These are phyloP conservation scores for Filosporella fistucella DNA, from an alignment of 495 filamentous ascomycete species.

Conservation along the genomic window DNA sequence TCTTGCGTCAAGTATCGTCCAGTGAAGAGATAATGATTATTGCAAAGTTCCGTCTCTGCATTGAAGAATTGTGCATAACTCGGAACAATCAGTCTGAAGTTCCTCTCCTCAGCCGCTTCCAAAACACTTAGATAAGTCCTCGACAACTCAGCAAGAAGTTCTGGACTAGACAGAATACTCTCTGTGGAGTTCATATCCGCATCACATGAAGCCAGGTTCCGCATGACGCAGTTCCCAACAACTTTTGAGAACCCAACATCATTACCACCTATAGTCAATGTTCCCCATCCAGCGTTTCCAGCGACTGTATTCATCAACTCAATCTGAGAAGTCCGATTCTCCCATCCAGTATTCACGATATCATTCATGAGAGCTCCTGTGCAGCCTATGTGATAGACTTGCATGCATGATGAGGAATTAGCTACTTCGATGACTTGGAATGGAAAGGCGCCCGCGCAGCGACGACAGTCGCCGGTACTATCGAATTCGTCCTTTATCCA, in stretches of 20 bases:
- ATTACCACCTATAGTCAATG: constrained; percentile 42
- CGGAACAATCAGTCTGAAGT: constrained; percentile 37
- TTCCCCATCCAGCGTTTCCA: constrained; percentile 25
- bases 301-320: constrained; percentile 30
- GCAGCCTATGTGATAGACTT: constrained; percentile 13
- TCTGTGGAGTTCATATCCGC: constrained; percentile 26
- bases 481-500: constrained; percentile 30
- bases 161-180: constrained; percentile 8
- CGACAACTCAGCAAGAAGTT: constrained; percentile 23
- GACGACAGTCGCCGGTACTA: constrained; percentile 26
- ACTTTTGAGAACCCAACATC: constrained; percentile 45
- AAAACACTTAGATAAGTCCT: constrained; percentile 29
- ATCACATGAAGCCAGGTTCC: constrained; percentile 34
- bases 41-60: constrained; percentile 36
- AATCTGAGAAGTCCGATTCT: constrained; percentile 27
- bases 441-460: constrained; percentile 32
- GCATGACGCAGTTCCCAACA: constrained; percentile 43
- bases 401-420: neutral
- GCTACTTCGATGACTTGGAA: constrained; percentile 27
- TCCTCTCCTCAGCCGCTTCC: constrained; percentile 32
- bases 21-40: constrained; percentile 22
- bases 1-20: constrained; percentile 10
- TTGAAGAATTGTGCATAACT: constrained; percentile 47
- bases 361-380: constrained; percentile 9
- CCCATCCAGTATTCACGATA: constrained; percentile 3